These are phyloP conservation scores for Voacanga thouarsii DNA, from an alignment of 257 asterid species.

Conservation along the genomic window DNA sequence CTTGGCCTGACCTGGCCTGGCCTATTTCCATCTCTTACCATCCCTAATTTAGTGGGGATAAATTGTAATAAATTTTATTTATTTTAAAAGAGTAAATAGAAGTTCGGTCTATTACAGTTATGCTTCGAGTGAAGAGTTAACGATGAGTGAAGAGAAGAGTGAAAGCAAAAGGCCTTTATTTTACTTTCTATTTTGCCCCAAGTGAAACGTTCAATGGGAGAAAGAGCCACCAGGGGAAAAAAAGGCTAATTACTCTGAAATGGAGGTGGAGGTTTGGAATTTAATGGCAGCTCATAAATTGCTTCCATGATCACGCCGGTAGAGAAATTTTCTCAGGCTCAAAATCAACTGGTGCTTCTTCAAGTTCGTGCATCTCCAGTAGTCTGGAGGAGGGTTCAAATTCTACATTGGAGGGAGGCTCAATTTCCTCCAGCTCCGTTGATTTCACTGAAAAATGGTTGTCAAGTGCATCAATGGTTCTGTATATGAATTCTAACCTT, in stretches of 20 bases:
- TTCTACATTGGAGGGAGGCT: constrained; percentile 21
- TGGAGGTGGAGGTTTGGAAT: not conserved
- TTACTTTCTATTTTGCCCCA: not conserved
- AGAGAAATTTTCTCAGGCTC: not conserved
- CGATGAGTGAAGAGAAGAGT: no score
- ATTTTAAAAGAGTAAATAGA: no score
- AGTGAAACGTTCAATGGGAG: not conserved
- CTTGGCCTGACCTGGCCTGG: no score
- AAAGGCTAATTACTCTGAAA: not conserved
- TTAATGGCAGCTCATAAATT: not conserved
- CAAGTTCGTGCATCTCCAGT: constrained; percentile 46
- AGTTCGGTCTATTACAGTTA: no score
- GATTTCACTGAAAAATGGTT: constrained; percentile 41
- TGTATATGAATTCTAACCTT: constrained; percentile 46
- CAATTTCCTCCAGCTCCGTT: constrained; percentile 30
- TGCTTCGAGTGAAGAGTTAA: no score
- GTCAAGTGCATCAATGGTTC: constrained; percentile 51
- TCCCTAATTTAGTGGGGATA: no score
- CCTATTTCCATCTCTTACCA: no score
- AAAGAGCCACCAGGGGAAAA: not conserved
- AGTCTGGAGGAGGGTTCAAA: constrained; percentile 58
- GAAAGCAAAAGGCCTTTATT: not conserved
- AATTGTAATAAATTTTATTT: no score
- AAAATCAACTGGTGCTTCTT: constrained; percentile 27
- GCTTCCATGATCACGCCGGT: not conserved